These are phyloP conservation scores for Pythium aristosporum DNA, from an alignment of 352 stramenopile species.

Conservation along the genomic window DNA sequence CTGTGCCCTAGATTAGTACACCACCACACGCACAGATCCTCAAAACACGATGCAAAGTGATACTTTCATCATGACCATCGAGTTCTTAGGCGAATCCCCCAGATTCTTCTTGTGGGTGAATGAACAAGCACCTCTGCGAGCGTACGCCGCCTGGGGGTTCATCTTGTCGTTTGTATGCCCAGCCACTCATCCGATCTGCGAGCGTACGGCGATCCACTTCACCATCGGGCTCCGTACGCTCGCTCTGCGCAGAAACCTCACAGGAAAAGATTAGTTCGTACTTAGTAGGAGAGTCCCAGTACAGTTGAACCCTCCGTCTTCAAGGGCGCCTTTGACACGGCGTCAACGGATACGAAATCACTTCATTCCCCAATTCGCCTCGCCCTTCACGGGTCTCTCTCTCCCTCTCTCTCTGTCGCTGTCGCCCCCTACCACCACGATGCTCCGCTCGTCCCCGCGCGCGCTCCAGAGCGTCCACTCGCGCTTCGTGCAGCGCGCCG, in stretches of 20 bases:
- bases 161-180: slow-evolving; percentile 1
- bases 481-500: slow-evolving; percentile 1
- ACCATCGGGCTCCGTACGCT: slow-evolving; percentile 24
- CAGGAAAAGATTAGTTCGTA: slow-evolving; percentile 20
- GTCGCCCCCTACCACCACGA: slow-evolving; percentile 16
- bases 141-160: background rate
- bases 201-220: slow-evolving; percentile 30
- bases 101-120: background rate
- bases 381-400: slow-evolving; percentile 10
- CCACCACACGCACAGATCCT: background rate
- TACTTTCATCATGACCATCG: background rate
- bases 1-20: slow-evolving; percentile 5
- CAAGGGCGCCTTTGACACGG: background rate
- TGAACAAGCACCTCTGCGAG: slow-evolving; percentile 3
- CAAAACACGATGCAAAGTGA: slow-evolving; percentile 4
- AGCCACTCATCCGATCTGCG: slow-evolving; percentile 18
- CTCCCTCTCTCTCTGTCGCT: background rate
- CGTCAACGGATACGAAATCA: background rate
- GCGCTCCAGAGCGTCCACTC: background rate
- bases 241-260: slow-evolving; percentile 16
- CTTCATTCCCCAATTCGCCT: slow-evolving; percentile 30
- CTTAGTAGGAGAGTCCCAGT: background rate
- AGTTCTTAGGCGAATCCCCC: background rate
- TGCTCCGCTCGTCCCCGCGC: slow-evolving; percentile 30
- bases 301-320: background rate